Evolutionary conservation across 179 eudicot species (phyloP), one percentile per base, ranked within the genome.

Genomic region (Silene vulgaris): DNA sequence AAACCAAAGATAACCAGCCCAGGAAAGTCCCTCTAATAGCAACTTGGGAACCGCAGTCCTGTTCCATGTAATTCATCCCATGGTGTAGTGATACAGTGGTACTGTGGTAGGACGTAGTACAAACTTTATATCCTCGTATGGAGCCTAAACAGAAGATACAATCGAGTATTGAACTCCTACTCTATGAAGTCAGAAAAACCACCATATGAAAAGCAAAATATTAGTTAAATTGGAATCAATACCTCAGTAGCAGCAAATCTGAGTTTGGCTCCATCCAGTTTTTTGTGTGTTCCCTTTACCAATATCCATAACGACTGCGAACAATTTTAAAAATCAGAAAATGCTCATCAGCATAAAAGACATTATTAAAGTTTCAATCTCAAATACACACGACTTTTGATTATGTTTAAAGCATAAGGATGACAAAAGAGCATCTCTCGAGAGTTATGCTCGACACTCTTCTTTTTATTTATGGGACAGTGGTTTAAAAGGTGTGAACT

Each of bases 161-260:
- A 14, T 16, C 3, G 30, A 45, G 5, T 23, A 71, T 29, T 45
- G 65, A 17, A 52, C n/a, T 62, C 14, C 61, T 21, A 21, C 8
- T 23, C 20, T 19, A 23, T 74, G 59, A 48, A 69, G 66, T 50
- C n/a, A 79, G 32, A 45, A 3, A 28, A 11, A 14, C 1, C 29
- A 54, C n/a, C 28, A 72, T n/a, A 65, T 9, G 16, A 32, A 50
- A 64, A 16, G 17, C 16, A 54, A 72, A 71, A 21, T 43, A 59
- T 37, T 56, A 4, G 26, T 8, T 59, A 8, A 71, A 62, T 29
- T 19, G 67, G 48, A 76, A 73, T 32, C 74, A 60, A 63, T 16
- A 95, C 99, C 99, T 95, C 97, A 66, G 97, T 93, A 77, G 97
- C 96, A 74, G 99, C 97, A 89, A 95, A 95, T 85, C 93, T 87